These are phyloP conservation scores for Mortierella claussenii DNA, from an alignment of 192 early-diverging fungal species.

Conservation along the genomic window DNA sequence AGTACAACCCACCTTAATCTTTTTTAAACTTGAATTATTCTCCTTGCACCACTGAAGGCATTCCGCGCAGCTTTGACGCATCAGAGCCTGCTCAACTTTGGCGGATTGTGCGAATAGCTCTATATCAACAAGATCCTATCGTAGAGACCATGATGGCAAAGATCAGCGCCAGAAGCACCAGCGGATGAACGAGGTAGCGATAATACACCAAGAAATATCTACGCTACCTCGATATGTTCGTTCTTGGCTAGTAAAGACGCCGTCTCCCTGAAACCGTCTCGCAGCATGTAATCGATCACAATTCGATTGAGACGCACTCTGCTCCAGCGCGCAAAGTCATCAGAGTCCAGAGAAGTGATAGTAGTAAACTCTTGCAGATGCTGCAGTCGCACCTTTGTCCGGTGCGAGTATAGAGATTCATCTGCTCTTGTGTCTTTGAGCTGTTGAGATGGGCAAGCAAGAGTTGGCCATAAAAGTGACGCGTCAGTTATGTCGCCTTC, in stretches of 20 bases:
- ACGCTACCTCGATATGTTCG: conserved; percentile 69
- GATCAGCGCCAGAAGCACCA: neutral
- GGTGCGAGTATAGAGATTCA: conserved; percentile 73
- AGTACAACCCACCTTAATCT: conserved; percentile 75
- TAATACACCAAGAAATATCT: too few relatives aligned
- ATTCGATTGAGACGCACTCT: conserved; percentile 87
- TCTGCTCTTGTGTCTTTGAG: conserved; percentile 80
- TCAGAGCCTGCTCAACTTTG: conserved; percentile 83
- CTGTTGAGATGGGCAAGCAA: conserved; percentile 41
- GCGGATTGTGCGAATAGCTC: conserved; percentile 89
- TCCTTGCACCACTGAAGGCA: conserved; percentile 95
- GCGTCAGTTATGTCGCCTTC: too few relatives aligned
- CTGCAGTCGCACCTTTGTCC: conserved; percentile 77
- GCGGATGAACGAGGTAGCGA: neutral
- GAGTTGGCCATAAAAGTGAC: neutral
- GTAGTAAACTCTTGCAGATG: conserved; percentile 80
- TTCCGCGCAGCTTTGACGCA: conserved; percentile 83
- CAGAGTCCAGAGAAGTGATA: conserved; percentile 71
- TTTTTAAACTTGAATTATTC: conserved; percentile 88
- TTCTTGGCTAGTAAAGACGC: conserved; percentile 75
- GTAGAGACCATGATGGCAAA: neutral
- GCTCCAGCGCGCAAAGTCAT: conserved; percentile 88
- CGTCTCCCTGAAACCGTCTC: conserved; percentile 83
- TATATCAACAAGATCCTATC: conserved; percentile 87
- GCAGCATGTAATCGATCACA: conserved; percentile 95